Conservation (phyloP, 2,329 filamentous ascomycete species). For the Fonsecaea pugnacius region DNA sequence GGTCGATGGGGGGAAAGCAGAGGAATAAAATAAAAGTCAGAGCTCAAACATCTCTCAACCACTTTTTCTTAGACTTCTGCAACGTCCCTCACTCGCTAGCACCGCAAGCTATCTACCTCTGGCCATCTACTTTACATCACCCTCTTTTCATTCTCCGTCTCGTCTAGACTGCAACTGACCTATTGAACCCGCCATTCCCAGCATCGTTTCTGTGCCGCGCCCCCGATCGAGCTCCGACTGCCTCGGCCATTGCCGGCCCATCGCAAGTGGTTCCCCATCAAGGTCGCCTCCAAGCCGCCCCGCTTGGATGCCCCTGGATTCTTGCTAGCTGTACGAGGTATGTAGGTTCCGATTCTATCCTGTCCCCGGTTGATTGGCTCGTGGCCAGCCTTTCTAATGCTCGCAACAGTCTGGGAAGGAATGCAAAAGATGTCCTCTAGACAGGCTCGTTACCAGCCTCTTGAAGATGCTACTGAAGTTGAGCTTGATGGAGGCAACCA, state of each 20-base stretch:
- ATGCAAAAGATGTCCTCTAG: constrained; percentile 17
- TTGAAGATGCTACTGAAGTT: constrained; percentile 14
- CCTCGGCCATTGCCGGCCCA: constrained; percentile 25
- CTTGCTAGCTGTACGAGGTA: background rate
- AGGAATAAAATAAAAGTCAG: constrained; percentile 12
- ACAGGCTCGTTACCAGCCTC: constrained; percentile 30
- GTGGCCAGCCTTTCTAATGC: constrained; percentile 9
- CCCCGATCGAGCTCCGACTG: constrained; percentile 28
- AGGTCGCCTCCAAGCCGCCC: background rate
- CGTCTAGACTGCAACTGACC: constrained; percentile 9
- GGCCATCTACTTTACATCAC: constrained; percentile 13
- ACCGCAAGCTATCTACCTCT: constrained; percentile 14
- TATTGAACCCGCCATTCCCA: constrained; percentile 12
- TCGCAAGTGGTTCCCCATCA: background rate
- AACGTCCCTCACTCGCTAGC: constrained; percentile 4
- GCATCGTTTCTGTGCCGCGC: constrained; percentile 4
- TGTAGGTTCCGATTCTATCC: constrained; percentile 5
- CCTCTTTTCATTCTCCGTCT: constrained; percentile 8
- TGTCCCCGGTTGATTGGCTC: constrained; percentile 5
- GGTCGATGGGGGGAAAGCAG: background rate
- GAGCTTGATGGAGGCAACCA: constrained; percentile 28
- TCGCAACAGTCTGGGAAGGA: background rate
- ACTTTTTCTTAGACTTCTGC: background rate
- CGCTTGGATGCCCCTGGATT: constrained; percentile 3
- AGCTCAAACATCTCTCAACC: background rate